phyloP scores from a whole-genome alignment of 257 asterid genomes.

The Misopates orontium region DNA sequence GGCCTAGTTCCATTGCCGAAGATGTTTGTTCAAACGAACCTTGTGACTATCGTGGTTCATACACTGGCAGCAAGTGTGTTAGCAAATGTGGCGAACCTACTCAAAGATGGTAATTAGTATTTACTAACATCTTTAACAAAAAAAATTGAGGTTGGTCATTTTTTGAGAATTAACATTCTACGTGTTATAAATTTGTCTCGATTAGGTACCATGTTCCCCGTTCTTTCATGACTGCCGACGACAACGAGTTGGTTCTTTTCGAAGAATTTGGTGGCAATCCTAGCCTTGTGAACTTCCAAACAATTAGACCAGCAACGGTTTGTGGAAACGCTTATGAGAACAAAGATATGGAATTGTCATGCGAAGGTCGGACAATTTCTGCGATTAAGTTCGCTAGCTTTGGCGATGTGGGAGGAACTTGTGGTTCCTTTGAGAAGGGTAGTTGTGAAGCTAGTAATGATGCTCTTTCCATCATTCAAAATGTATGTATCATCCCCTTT shows the following conservation, averaged over 20 bases:
- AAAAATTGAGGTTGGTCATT: neutral
- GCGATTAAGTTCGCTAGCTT: constrained; percentile 46
- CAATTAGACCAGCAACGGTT: constrained; percentile 35
- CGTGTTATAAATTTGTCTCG: no score
- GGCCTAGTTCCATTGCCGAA: constrained; percentile 60
- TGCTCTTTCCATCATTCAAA: constrained; percentile 30
- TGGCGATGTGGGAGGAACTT: constrained; percentile 48
- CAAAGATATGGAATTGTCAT: constrained; percentile 40
- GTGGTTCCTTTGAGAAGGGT: constrained; percentile 51
- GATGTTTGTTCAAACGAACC: constrained; percentile 48
- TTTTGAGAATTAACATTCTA: no score
- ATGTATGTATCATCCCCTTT: constrained; percentile 6
- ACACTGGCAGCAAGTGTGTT: constrained; percentile 43
- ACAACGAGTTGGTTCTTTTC: constrained; percentile 46
- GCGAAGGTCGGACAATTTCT: constrained; percentile 44
- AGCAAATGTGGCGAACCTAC: constrained; percentile 62
- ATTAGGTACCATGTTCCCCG: constrained; percentile 69
- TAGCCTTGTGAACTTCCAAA: constrained; percentile 39
- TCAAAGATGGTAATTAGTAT: constrained; percentile 56
- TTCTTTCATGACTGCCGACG: constrained; percentile 37
- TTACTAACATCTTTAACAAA: neutral
- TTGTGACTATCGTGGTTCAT: constrained; percentile 74
- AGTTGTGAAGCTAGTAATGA: constrained; percentile 34
- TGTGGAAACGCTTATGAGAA: constrained; percentile 49
- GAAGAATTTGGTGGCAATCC: constrained; percentile 75